Base-by-base conservation (phyloP, 2,329 filamentous ascomycete species). In the Pezicula radicicola region DNA sequence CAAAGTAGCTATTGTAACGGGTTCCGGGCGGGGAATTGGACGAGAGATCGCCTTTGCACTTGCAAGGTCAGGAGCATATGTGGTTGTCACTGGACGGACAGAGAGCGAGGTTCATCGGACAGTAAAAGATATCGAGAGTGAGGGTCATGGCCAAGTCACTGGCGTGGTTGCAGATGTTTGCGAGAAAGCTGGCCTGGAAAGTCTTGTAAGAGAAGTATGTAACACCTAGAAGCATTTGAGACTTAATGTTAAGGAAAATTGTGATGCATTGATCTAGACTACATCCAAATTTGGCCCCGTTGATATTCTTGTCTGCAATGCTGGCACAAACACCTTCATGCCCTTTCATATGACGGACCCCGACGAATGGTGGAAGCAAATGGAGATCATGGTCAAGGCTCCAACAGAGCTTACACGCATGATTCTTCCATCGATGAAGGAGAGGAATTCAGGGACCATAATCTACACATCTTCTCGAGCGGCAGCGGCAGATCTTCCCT, bases 301-400 rank as follows among this genome's bases (percentile, higher is more conserved):
- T 13, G 52, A 59, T 37, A 52, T 59, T 12, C 50, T 59, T 15
- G 52, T 59, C n/a, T 56, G 52, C 46, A 58, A 58, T 46, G 56
- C 56, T n/a, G 56, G 54, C 33, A 59, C 54, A 2, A 59, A 59
- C 25, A 56, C 50, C 2, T 57, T 59, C 19, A 56, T 59, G 52
- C 56, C 54, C 16, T 59, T 59, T 15, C 52, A 59, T 41, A 57
- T 59, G 36, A 59, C 54, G 10, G 56, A 57, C 21, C 37, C 56
- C 19, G 49, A 52, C 19, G 52, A 58, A 21, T 58, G 54, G 56
- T 58, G 54, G 54, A 52, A 47, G 25, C 52, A 58, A 41, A 53
- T 56, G 48, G 56, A 58, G 40, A 50, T 54, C 27, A 58, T 56
- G 50, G 52, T 56, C 48, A 58, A 55, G 47, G 46, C 56, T 28